These are phyloP conservation scores for Fusarium heterosporum DNA, from an alignment of 2,329 filamentous ascomycete species.

Conservation along the genomic window DNA sequence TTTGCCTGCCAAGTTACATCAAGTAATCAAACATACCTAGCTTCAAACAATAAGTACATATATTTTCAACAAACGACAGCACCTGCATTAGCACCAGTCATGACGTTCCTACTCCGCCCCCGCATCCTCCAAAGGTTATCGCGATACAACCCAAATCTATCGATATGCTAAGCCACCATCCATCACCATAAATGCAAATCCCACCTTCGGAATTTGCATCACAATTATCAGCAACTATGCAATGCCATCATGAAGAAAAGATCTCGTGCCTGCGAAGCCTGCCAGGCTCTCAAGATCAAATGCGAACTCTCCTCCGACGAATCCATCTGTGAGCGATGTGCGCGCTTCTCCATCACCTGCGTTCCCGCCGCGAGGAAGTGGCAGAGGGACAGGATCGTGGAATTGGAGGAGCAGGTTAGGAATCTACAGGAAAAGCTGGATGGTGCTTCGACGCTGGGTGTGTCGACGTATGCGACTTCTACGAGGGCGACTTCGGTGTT, in stretches of 20 bases:
- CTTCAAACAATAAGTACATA: neutral
- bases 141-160: neutral
- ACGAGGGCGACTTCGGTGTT: constrained; percentile 25
- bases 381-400: constrained; percentile 27
- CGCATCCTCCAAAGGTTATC: constrained; percentile 2
- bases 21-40: too few relatives aligned
- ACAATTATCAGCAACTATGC: neutral
- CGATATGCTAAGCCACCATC: constrained; percentile 7
- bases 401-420: constrained; percentile 30
- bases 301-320: constrained; percentile 16
- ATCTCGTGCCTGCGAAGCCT: constrained; percentile 35
- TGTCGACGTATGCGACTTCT: constrained; percentile 9
- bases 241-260: constrained; percentile 25
- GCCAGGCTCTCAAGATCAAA: constrained; percentile 34
- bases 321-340: constrained; percentile 24
- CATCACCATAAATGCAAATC: neutral
- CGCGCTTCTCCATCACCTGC: constrained; percentile 18
- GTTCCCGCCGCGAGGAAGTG: constrained; percentile 26
- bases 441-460: constrained; percentile 1
- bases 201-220: neutral
- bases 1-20: too few relatives aligned
- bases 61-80: neutral
- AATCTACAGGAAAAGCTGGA: constrained; percentile 17
- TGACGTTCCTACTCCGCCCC: constrained; percentile 6
- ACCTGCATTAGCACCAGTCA: neutral